Conservation (phyloP, 2,329 filamentous ascomycete genomes). For the Talaromyces atroroseus region DNA sequence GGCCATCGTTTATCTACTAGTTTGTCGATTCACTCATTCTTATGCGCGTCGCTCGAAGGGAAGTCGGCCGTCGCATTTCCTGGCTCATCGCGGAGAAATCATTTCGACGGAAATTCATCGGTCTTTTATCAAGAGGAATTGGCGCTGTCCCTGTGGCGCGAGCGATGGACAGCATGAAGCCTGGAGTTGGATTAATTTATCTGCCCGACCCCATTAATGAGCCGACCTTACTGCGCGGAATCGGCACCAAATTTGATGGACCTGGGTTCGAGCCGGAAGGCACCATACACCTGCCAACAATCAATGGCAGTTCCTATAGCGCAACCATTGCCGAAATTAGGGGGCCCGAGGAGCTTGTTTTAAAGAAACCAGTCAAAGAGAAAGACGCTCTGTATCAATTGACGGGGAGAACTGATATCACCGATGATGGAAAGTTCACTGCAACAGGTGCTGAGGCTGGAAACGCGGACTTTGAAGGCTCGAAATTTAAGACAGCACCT, state of each 20-base stretch:
- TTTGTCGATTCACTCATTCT: constrained; percentile 94
- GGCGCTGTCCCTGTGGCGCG: constrained; percentile 90
- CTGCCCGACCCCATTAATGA: constrained; percentile 82
- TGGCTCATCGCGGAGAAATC: constrained; percentile 95
- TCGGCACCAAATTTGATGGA: constrained; percentile 76
- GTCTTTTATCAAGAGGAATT: constrained; percentile 74
- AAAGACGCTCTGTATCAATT: constrained; percentile 70
- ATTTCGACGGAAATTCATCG: constrained; percentile 83
- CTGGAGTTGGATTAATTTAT: constrained; percentile 74
- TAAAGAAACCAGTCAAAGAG: constrained; percentile 84
- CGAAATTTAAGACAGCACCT: constrained; percentile 79
- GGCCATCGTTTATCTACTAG: constrained; percentile 46
- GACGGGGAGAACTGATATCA: constrained; percentile 70
- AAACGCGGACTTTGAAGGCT: constrained; percentile 63
- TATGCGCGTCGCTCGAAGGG: constrained; percentile 80
- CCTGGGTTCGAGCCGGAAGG: constrained; percentile 69
- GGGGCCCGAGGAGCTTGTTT: constrained; percentile 70
- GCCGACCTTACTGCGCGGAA: constrained; percentile 71
- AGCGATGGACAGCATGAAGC: constrained; percentile 81
- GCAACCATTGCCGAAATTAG: constrained; percentile 78
- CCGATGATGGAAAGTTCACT: constrained; percentile 59
- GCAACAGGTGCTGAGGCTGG: constrained; percentile 51
- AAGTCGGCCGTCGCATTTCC: constrained; percentile 81
- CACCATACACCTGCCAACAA: constrained; percentile 77
- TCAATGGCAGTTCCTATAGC: constrained; percentile 74